A percentile compares a stretch with the other conserved stretches of the same genome.
Evolutionary conservation across 116 monocot species (phyloP).

Genomic region (Cymodocea nodosa): DNA sequence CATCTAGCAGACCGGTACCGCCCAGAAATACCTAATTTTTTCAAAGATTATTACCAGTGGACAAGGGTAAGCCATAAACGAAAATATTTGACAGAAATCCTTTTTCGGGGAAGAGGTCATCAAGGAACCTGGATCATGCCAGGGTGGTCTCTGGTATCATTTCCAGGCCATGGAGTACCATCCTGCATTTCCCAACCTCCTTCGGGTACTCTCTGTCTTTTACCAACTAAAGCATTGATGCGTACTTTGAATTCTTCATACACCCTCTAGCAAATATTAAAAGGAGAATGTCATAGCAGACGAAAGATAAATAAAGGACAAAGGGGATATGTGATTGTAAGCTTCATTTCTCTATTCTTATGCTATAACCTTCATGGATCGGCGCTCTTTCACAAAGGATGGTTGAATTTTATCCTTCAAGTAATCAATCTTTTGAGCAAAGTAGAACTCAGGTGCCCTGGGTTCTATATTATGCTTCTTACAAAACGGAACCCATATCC

Average conservation of each 20-base stretch:
- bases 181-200: too few relatives aligned
- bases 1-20: constrained; percentile 58
- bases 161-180: constrained; percentile 36
- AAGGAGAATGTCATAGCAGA: neutral
- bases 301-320: neutral
- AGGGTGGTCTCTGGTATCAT: constrained; percentile 29
- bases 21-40: constrained; percentile 53
- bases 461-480: too few relatives aligned
- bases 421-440: constrained; percentile 37
- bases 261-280: constrained; percentile 19
- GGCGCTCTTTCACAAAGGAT: too few relatives aligned
- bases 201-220: constrained; percentile 24
- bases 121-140: constrained; percentile 30
- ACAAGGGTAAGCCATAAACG: neutral
- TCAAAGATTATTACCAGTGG: neutral
- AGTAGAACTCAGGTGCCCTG: constrained; percentile 41
- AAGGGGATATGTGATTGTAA: neutral
- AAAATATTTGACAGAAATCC: too few relatives aligned
- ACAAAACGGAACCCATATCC: constrained; percentile 39
- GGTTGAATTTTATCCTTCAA: too few relatives aligned
- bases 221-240: constrained; percentile 26
- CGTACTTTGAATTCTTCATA: constrained; percentile 39
- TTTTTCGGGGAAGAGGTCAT: too few relatives aligned
- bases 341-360: neutral
- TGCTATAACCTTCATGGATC: neutral